Evolutionary conservation across 805 yeast species (phyloP), one percentile per base, ranked within the genome.

Genomic region (Starmerella vitae): DNA sequence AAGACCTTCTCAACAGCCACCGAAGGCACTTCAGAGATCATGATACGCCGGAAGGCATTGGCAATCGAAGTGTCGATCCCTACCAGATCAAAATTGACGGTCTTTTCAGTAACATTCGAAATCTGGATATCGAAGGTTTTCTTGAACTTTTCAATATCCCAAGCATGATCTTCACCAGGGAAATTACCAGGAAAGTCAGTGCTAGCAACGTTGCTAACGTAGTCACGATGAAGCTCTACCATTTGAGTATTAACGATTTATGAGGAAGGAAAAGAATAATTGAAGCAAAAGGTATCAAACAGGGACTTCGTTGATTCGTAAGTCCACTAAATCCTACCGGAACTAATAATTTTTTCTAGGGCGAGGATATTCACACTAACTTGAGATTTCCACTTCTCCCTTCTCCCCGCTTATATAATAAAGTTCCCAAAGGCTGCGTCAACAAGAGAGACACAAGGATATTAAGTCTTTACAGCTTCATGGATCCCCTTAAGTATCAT

Each of bases 1-100:
- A 78, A 85, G 14, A 91, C 84, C 46, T 82, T 74, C 61, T 91
- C 98, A 18, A 94, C 80, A 13, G 98, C 97, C 34, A 88, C 93
- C 2, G 91, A 72, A 17, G 98, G 98, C 30, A 91, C 94, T 59
- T 91, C 98, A 1, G 96, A 73, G 39, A 91, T 76, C 97, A 91
- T 86, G 52, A 91, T 81, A 56, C 98, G 78, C 57, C 98, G 78
- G 63, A 88, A 85, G 0, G 98, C 96, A 64, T 91, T 91, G 33
- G 97, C 86, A 42, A 91, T 66, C 10, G 97, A 82, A 1, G 97
- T 81, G 60, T 91, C 98, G 37, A 86, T 63, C 53, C 83, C 78
- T 42, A 81, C 63, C 47, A 91, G 66, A 59, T 91, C 98, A 53
- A 91, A 91, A 59, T 83, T 84, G 41, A 88, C 84, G 22, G 67